Conservation (phyloP, 1,139 yeast genomes). For the Blastobotrys capitulatus region DNA sequence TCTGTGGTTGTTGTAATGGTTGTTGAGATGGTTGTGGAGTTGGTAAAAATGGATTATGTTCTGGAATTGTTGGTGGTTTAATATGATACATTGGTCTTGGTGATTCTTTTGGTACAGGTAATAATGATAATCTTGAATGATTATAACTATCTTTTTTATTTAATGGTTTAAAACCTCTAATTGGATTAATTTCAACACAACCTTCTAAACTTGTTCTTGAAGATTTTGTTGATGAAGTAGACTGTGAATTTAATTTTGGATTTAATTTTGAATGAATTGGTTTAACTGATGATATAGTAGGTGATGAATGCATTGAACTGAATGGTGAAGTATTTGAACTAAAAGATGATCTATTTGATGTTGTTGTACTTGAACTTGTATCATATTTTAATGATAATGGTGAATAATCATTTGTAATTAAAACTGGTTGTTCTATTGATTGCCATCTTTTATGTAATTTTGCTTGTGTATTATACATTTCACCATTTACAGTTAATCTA, state of each 20-base stretch:
- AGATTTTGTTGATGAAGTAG: too few species aligned
- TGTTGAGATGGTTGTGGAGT: background rate
- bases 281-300: constrained; percentile 3
- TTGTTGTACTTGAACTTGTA: background rate
- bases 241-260: background rate
- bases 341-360: constrained; percentile 8
- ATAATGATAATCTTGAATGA: constrained; percentile 2
- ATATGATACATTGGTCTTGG: constrained; percentile 11
- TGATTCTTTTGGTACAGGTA: constrained; percentile 11
- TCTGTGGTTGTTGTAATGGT: background rate
- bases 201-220: constrained; percentile 5
- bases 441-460: constrained; percentile 21
- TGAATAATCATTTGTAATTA: background rate
- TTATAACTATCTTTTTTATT: background rate
- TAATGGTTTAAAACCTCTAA: constrained; percentile 6
- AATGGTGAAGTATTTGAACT: constrained; percentile 9
- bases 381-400: constrained; percentile 1
- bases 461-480: constrained; percentile 18
- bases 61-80: constrained; percentile 3
- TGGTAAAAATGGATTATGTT: background rate
- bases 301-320: constrained; percentile 11
- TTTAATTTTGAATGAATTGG: constrained; percentile 5
- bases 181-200: constrained; percentile 9
- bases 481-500: constrained; percentile 18
- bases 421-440: constrained; percentile 1